These are phyloP conservation scores for Extremus antarcticus DNA, from an alignment of 495 filamentous ascomycete genomes.

Conservation along the genomic window DNA sequence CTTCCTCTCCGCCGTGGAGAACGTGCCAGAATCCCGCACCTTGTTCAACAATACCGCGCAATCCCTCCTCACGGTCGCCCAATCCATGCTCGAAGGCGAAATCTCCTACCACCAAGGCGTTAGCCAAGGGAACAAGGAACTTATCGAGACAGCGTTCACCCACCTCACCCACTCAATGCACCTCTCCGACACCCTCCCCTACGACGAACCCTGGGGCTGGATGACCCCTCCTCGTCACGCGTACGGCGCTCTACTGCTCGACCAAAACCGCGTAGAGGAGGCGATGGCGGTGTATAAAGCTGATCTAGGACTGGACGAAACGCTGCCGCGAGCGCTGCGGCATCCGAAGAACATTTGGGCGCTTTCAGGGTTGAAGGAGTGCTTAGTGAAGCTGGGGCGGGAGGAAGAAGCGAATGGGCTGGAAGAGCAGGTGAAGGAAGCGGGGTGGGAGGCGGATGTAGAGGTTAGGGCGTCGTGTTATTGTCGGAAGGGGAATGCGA, in stretches of 20 bases:
- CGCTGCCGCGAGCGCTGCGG: constrained; percentile 44
- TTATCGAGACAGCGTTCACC: constrained; percentile 43
- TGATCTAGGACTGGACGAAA: constrained; percentile 48
- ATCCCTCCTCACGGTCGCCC: constrained; percentile 48
- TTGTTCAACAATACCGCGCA: constrained; percentile 54
- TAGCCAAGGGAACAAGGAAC: constrained; percentile 44
- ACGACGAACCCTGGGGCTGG: constrained; percentile 51
- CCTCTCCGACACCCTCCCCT: constrained; percentile 46
- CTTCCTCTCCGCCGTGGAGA: constrained; percentile 37
- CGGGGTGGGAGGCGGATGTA: constrained; percentile 47
- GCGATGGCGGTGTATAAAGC: constrained; percentile 46
- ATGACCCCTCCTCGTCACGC: constrained; percentile 45
- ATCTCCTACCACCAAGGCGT: constrained; percentile 53
- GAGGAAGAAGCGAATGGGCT: constrained; percentile 40
- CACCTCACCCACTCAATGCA: constrained; percentile 43
- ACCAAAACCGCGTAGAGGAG: constrained; percentile 47
- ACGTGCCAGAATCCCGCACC: constrained; percentile 43
- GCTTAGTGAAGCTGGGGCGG: constrained; percentile 41
- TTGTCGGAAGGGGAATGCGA: constrained; percentile 37
- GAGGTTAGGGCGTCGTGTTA: constrained; percentile 51
- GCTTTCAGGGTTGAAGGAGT: constrained; percentile 56
- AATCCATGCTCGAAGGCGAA: constrained; percentile 58
- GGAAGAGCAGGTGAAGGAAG: constrained; percentile 38
- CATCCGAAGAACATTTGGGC: constrained; percentile 62
- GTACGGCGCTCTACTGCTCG: constrained; percentile 50